Evolutionary conservation across 371 early-diverging fungal genomes (phyloP).

Genomic region (Coemansia sp.): DNA sequence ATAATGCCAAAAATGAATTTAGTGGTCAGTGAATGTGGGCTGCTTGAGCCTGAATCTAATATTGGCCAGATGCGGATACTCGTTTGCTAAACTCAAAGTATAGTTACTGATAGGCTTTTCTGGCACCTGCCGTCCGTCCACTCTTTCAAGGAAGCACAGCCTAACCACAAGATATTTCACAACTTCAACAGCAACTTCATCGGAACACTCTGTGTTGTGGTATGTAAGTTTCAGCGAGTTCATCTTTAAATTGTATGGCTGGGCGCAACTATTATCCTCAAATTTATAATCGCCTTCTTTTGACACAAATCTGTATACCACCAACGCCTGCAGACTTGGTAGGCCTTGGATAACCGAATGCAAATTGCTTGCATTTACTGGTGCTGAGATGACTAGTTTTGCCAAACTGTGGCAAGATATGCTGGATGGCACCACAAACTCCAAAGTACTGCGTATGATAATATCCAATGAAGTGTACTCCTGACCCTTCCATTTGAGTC

Average conservation of each 20-base stretch:
- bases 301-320: background rate
- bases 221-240: background rate
- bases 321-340: background rate
- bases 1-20: too few species aligned
- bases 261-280: background rate
- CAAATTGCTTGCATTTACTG: background rate
- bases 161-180: background rate
- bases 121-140: background rate
- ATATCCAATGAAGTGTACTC: background rate
- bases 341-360: background rate
- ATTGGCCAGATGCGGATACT: background rate
- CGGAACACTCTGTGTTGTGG: background rate
- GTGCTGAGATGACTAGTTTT: conserved; percentile 3
- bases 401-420: background rate
- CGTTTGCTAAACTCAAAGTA: background rate
- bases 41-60: background rate
- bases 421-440: background rate
- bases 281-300: background rate
- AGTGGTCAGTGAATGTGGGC: background rate
- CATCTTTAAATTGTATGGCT: background rate
- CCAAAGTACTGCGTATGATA: background rate
- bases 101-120: background rate
- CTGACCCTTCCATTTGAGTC: conserved; percentile 1
- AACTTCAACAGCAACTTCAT: background rate
- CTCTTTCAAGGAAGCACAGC: background rate